A percentile compares a stretch with the other conserved stretches of the same genome.
Evolutionary conservation across 352 stramenopile species (phyloP).

Genomic region (Phytophthora niederhauseri): DNA sequence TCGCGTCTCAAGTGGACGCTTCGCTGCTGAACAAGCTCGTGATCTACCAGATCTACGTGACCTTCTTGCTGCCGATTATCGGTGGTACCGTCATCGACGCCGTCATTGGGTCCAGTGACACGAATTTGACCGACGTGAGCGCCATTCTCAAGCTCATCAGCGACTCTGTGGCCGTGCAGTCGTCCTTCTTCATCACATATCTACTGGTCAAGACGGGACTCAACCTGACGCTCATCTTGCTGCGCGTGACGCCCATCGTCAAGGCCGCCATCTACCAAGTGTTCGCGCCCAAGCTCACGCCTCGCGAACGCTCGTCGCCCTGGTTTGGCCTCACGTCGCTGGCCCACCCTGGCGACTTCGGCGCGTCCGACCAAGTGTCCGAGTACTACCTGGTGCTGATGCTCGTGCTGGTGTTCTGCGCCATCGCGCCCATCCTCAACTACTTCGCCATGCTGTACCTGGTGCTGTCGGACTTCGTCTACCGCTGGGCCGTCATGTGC

Average conservation of each 20-base stretch:
- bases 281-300: constrained; percentile 82
- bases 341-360: constrained; percentile 63
- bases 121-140: constrained; percentile 51
- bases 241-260: constrained; percentile 75
- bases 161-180: constrained; percentile 71
- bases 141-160: constrained; percentile 61
- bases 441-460: constrained; percentile 81
- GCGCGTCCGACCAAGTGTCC: constrained; percentile 57
- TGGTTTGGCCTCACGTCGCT: constrained; percentile 78
- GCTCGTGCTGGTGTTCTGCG: constrained; percentile 74
- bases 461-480: constrained; percentile 76
- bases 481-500: constrained; percentile 75
- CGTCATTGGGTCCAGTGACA: constrained; percentile 57
- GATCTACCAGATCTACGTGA: constrained; percentile 84
- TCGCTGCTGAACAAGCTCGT: constrained; percentile 87
- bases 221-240: constrained; percentile 66
- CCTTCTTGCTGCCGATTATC: constrained; percentile 85
- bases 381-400: constrained; percentile 82
- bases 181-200: constrained; percentile 84
- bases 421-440: constrained; percentile 78
- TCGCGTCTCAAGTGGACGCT: constrained; percentile 60
- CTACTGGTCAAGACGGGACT: constrained; percentile 78
- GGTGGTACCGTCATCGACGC: constrained; percentile 79
- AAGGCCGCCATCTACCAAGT: constrained; percentile 80
- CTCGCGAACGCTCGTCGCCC: constrained; percentile 63